Evolutionary conservation across 805 yeast genomes (phyloP).

Genomic region (Ogataea philodendri): DNA sequence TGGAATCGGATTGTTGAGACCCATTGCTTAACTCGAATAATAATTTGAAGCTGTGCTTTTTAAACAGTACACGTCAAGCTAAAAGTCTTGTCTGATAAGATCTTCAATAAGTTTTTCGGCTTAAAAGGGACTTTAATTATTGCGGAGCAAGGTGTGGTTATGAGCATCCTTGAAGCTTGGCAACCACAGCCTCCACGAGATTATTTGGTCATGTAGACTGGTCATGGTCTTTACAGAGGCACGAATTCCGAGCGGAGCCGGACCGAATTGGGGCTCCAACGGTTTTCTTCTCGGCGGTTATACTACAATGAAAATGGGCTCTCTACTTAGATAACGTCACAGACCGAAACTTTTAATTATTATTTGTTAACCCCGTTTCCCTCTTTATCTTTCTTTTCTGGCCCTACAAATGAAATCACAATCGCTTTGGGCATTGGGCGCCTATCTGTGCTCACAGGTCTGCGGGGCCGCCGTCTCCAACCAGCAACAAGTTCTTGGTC

Average conservation of each 20-base stretch:
- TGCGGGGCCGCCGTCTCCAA: background rate
- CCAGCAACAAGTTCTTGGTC: background rate
- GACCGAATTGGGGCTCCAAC: too few species aligned
- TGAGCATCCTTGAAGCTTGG: constrained; percentile 1
- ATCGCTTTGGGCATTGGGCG: background rate
- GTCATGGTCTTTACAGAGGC: too few species aligned
- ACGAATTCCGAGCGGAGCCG: too few species aligned
- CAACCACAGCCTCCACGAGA: too few species aligned
- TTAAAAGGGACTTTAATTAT: constrained; percentile 9
- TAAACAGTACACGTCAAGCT: constrained; percentile 9
- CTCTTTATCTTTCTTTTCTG: background rate
- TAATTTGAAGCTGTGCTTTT: background rate
- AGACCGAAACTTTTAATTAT: background rate
- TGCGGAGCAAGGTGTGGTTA: constrained; percentile 16
- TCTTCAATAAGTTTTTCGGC: constrained; percentile 7
- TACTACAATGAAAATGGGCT: too few species aligned
- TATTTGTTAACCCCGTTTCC: background rate
- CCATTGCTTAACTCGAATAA: constrained; percentile 42
- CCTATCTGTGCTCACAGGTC: too few species aligned
- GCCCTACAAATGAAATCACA: background rate
- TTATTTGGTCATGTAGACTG: too few species aligned
- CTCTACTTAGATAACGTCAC: too few species aligned
- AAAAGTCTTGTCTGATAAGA: constrained; percentile 13
- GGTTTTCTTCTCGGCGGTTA: too few species aligned
- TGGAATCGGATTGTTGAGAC: constrained; percentile 93